Base-by-base conservation (phyloP, 1,284 basidiomycete species). In the Sphaerobolus stellatus region DNA sequence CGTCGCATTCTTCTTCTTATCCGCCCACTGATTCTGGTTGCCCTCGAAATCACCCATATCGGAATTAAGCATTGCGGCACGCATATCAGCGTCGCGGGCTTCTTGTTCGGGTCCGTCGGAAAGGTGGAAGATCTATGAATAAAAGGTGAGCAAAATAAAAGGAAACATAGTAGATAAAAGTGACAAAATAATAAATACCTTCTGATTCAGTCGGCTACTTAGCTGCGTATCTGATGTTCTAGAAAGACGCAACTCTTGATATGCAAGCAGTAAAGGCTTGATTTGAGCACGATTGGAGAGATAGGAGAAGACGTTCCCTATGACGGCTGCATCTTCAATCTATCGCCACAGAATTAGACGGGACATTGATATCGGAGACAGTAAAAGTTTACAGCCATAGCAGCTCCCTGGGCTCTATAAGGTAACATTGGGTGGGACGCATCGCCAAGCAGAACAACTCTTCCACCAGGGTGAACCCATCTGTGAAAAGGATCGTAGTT, bases 291-390 rank as follows among this genome's bases (percentile, higher is more conserved):
- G 65, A 31, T 70, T 59, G 0, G 72, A 69, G 28, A 81, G 70
- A 22, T 69, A 75, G 2, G 80, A 79, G 59, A 86, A 75, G 13
- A 86, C 73, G 48, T 76, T 76, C 0, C 83, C 85, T 25, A 87
- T 71, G 1, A 84, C 80, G 0, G 80, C 82, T 0, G 78, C 83
- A 56, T 87, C 85, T 67, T 88, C 84, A 50, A 87, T 73, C 36
- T 68, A 1, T 45, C 8, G 38, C 11, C 33, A 30, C n/a, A n/a
- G n/a, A n/a, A n/a, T n/a, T n/a, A n/a, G n/a, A n/a, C n/a, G n/a
- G n/a, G n/a, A n/a, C n/a, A n/a, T n/a, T n/a, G n/a, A n/a, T n/a
- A n/a, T n/a, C n/a, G n/a, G n/a, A n/a, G n/a, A n/a, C n/a, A n/a
- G n/a, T n/a, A n/a, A n/a, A n/a, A n/a, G 59, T 58, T 50, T 53